These are phyloP conservation scores for Globisporangium acanthophoron DNA, from an alignment of 352 stramenopile species.

Conservation along the genomic window DNA sequence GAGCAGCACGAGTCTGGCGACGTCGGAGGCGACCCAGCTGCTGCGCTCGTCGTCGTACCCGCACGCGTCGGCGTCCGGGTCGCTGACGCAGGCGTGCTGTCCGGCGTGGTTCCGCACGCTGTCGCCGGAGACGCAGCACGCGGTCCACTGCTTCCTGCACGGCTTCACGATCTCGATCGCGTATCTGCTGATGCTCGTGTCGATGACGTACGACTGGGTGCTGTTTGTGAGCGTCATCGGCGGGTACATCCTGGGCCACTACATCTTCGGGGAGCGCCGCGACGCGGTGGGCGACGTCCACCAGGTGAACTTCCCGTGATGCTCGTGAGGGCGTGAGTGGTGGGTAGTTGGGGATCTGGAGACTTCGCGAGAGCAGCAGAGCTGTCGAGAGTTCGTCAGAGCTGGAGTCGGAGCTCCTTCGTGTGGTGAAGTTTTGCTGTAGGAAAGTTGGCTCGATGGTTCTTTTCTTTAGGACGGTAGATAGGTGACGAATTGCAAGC, in stretches of 20 bases:
- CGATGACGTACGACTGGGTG: constrained; percentile 73
- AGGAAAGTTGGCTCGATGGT: no score
- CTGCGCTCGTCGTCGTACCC: constrained; percentile 33
- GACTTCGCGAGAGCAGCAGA: no score
- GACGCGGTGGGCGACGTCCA: constrained; percentile 27
- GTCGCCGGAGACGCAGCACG: constrained; percentile 40
- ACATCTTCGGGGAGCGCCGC: constrained; percentile 59
- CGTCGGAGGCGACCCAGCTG: constrained; percentile 29
- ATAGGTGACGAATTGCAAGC: neutral
- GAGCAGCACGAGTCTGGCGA: constrained; percentile 6
- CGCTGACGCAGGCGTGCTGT: constrained; percentile 29
- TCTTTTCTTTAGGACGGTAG: neutral
- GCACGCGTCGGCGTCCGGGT: constrained; percentile 15
- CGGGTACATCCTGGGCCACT: constrained; percentile 62
- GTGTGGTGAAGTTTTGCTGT: no score
- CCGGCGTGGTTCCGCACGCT: constrained; percentile 50
- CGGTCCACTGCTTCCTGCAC: constrained; percentile 52
- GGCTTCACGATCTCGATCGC: constrained; percentile 58
- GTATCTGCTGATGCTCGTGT: constrained; percentile 79
- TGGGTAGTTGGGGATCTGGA: no score
- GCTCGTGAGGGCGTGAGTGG: no score
- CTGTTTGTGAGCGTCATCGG: constrained; percentile 48
- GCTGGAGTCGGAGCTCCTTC: no score
- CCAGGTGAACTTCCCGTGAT: constrained; percentile 16
- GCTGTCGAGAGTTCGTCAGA: no score